Conservation (phyloP, 179 eudicot genomes). For the Silene noctiflora region DNA sequence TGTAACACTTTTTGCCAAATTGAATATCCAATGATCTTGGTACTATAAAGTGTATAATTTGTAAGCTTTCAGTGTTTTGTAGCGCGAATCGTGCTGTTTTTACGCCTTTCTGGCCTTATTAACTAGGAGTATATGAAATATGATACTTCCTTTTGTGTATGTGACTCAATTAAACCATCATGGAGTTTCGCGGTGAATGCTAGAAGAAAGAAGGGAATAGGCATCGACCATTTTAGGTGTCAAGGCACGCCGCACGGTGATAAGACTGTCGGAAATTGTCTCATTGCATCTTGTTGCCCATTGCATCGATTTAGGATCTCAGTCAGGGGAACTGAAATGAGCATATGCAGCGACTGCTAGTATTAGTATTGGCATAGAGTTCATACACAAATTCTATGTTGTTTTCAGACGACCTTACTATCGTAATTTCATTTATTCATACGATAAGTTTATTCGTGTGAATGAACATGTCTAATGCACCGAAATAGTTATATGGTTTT, state of each 20-base stretch:
- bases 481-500: too few species aligned
- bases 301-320: neutral
- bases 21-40: constrained; percentile 13
- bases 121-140: neutral
- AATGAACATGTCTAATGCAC: too few species aligned
- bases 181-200: too few species aligned
- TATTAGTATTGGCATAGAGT: too few species aligned
- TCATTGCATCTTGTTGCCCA: neutral
- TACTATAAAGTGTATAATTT: constrained; percentile 15
- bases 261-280: constrained; percentile 2
- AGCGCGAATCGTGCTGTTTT: neutral
- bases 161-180: neutral
- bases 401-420: too few species aligned
- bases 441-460: too few species aligned
- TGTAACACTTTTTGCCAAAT: constrained; percentile 17
- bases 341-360: too few species aligned
- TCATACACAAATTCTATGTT: too few species aligned
- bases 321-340: neutral
- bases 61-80: constrained; percentile 19
- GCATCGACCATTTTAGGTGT: neutral
- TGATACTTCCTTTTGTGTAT: neutral
- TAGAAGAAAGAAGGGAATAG: neutral
- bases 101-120: neutral
- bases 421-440: too few species aligned
- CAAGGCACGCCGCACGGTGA: neutral